A percentile compares a stretch with the other conserved stretches of the same genome.
Conservation (phyloP, 176 grass and related monocot genomes). For the Rhynchospora pubera region DNA sequence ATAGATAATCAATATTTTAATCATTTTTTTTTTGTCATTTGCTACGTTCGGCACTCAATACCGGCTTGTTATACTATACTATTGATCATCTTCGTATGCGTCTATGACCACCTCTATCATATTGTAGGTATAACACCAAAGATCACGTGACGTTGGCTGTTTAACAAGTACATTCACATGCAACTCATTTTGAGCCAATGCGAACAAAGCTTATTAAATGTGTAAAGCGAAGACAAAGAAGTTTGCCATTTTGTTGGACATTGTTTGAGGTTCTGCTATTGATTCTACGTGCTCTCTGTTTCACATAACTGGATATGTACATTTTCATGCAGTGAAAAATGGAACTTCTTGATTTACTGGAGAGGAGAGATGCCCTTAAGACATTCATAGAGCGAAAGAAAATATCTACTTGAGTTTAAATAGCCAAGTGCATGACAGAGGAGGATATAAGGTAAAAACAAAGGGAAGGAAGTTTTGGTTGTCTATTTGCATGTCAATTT, state of each 20-base stretch:
- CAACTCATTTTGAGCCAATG: slow-evolving; percentile 11
- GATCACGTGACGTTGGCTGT: slow-evolving; percentile 20
- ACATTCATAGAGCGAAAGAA: neutral
- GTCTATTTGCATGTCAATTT: slow-evolving; percentile 17
- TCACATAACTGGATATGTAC: neutral
- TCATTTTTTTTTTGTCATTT: neutral
- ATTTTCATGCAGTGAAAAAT: neutral
- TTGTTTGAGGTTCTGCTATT: neutral
- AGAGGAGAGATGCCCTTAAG: neutral
- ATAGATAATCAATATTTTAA: neutral
- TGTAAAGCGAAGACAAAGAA: slow-evolving; percentile 11
- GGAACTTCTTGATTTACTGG: neutral
- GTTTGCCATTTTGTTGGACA: slow-evolving; percentile 20
- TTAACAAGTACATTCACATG: slow-evolving; percentile 31
- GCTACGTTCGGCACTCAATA: neutral
- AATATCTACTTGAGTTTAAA: slow-evolving; percentile 10
- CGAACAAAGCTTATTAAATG: neutral
- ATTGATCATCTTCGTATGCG: neutral
- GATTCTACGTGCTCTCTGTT: neutral
- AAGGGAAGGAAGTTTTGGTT: slow-evolving; percentile 12
- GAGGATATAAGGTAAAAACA: slow-evolving; percentile 17
- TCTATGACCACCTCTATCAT: neutral
- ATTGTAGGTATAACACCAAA: slow-evolving; percentile 24
- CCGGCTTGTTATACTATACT: neutral
- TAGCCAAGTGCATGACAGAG: slow-evolving; percentile 10